Conservation (phyloP, 2,329 filamentous ascomycete genomes). For the Alternaria brassicicola region DNA sequence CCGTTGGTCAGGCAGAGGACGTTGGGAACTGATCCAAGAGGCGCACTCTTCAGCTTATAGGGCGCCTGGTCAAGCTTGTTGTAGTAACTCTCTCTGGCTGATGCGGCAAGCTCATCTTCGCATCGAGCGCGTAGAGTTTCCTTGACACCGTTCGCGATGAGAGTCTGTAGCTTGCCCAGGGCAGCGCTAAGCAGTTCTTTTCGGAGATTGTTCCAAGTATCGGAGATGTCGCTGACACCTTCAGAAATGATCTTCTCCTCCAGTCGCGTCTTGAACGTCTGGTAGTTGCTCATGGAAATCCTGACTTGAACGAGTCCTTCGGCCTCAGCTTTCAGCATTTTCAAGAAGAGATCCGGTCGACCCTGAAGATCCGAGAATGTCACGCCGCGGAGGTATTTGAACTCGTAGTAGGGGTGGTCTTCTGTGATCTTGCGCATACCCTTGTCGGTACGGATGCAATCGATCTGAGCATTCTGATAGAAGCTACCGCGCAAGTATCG, state of each 20-base stretch:
- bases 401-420: conserved; percentile 93
- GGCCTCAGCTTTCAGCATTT: conserved; percentile 97
- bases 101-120: conserved; percentile 87
- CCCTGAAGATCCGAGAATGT: conserved; percentile 80
- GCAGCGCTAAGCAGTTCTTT: conserved; percentile 83
- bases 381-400: conserved; percentile 94
- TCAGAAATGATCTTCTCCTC: conserved; percentile 89
- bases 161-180: conserved; percentile 77
- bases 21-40: conserved; percentile 83
- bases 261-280: conserved; percentile 76
- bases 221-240: conserved; percentile 91
- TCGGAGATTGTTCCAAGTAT: conserved; percentile 91
- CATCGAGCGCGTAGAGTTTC: conserved; percentile 93
- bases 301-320: conserved; percentile 89
- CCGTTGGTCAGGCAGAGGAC: conserved; percentile 89
- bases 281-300: conserved; percentile 76
- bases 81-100: conserved; percentile 86
- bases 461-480: conserved; percentile 82
- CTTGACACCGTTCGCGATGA: conserved; percentile 91
- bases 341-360: conserved; percentile 87
- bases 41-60: conserved; percentile 92
- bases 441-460: conserved; percentile 91
- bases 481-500: conserved; percentile 83
- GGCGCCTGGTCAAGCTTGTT: conserved; percentile 93
- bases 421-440: conserved; percentile 93